Percentiles rank a stretch among this genome's conserved stretches.
Evolutionary conservation across 1,284 basidiomycete genomes (phyloP).

Genomic region (Trichosporon sp.): DNA sequence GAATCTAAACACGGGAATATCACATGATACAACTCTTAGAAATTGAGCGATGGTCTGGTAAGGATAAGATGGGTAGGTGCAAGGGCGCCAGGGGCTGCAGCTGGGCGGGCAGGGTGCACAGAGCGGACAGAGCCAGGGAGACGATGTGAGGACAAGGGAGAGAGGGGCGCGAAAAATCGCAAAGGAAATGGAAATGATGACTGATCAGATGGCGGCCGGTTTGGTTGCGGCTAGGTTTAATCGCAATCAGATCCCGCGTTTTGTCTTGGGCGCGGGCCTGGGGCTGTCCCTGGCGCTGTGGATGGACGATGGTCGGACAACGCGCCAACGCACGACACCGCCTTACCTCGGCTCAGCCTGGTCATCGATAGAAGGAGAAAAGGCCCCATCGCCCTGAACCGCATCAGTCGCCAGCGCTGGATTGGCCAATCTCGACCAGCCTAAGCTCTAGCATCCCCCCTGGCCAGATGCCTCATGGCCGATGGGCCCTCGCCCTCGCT

Average conservation of each 20-base stretch:
- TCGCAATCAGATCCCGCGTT: slow-evolving; percentile 12
- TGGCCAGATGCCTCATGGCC: not conserved
- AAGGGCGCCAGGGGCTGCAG: not conserved
- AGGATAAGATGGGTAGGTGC: not conserved
- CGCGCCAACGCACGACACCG: not conserved
- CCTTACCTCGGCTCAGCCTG: slow-evolving; percentile 5
- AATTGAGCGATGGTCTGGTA: not conserved
- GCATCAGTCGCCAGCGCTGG: slow-evolving; percentile 3
- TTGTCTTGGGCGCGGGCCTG: not conserved
- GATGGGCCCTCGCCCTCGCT: not conserved
- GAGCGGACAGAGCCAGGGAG: not conserved
- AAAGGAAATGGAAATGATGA: slow-evolving; percentile 1
- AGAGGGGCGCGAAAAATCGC: not conserved
- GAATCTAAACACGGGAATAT: not conserved
- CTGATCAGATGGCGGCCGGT: slow-evolving; percentile 6
- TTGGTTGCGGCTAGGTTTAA: not conserved
- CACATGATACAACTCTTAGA: not conserved
- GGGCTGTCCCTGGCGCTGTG: not conserved
- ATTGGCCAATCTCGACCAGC: slow-evolving; percentile 17
- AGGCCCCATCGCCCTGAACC: slow-evolving; percentile 18
- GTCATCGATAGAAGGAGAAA: slow-evolving; percentile 6
- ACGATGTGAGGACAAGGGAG: not conserved
- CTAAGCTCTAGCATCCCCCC: slow-evolving; percentile 3
- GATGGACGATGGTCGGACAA: not conserved
- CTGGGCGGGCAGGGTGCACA: not conserved